Evolutionary conservation across 1,284 basidiomycete species (phyloP).

Genomic region (Irpex lacteus): DNA sequence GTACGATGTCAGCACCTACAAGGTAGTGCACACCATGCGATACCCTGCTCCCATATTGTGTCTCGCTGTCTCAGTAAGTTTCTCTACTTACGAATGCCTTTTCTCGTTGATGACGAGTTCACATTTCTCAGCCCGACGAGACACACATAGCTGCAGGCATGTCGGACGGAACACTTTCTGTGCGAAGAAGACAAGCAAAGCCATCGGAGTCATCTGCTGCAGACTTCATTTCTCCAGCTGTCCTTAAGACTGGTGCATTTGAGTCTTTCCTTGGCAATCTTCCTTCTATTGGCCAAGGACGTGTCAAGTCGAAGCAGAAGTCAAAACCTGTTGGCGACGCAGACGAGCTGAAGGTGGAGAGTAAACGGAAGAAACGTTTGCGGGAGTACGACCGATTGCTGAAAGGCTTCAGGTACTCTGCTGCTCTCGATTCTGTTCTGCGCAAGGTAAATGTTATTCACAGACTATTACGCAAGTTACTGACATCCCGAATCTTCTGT

Average conservation of each 20-base stretch:
- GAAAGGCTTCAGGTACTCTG: conserved; percentile 93
- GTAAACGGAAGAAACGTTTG: conserved; percentile 69
- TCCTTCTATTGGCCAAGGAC: conserved; percentile 54
- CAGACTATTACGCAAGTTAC: background rate
- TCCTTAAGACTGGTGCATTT: conserved; percentile 58
- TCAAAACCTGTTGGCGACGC: conserved; percentile 49
- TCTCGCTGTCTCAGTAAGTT: conserved; percentile 83
- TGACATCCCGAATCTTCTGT: conserved; percentile 9
- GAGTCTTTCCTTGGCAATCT: conserved; percentile 71
- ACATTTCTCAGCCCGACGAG: conserved; percentile 76
- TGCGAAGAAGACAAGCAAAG: conserved; percentile 81
- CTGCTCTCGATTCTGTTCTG: conserved; percentile 88
- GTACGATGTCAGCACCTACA: conserved; percentile 93
- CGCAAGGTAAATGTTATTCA: conserved; percentile 57
- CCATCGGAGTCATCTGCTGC: conserved; percentile 50
- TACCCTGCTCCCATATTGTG: conserved; percentile 93
- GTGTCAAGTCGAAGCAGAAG: conserved; percentile 50
- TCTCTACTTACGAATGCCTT: conserved; percentile 5
- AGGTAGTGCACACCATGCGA: conserved; percentile 98
- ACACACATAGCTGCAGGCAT: conserved; percentile 96
- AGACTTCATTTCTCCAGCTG: conserved; percentile 41
- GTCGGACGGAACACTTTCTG: conserved; percentile 93
- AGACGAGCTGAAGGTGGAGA: conserved; percentile 77
- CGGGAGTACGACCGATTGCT: conserved; percentile 89
- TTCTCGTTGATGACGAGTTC: conserved; percentile 7